Evolutionary conservation across 2,329 filamentous ascomycete species (phyloP).

Genomic region (Sphaerostilbella broomeana): DNA sequence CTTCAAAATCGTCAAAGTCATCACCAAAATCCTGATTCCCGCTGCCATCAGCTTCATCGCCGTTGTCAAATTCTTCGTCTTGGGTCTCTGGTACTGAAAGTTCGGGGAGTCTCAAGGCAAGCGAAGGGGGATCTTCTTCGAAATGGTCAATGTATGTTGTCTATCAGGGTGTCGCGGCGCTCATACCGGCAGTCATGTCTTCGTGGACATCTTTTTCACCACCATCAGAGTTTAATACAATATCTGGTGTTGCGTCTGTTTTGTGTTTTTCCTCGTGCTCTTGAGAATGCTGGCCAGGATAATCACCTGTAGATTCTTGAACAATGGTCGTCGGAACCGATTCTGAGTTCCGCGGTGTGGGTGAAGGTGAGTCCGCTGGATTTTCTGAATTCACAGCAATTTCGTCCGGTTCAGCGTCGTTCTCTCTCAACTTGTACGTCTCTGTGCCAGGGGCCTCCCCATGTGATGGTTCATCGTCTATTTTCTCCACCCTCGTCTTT

Average conservation of each 20-base stretch:
- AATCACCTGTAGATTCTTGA: slow-evolving; percentile 43
- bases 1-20: slow-evolving; percentile 58
- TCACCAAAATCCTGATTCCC: slow-evolving; percentile 48
- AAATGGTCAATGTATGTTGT: slow-evolving; percentile 20
- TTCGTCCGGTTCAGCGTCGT: slow-evolving; percentile 55
- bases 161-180: slow-evolving; percentile 17
- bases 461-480: slow-evolving; percentile 45
- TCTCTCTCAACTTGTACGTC: slow-evolving; percentile 48
- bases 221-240: slow-evolving; percentile 41
- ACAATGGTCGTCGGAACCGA: slow-evolving; percentile 45
- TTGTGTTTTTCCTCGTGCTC: slow-evolving; percentile 40
- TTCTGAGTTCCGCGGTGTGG: slow-evolving; percentile 17
- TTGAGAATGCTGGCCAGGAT: slow-evolving; percentile 35
- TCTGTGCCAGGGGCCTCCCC: slow-evolving; percentile 57
- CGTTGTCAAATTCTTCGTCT: slow-evolving; percentile 24
- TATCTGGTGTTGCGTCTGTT: slow-evolving; percentile 48
- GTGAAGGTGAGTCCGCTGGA: slow-evolving; percentile 19
- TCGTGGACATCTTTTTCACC: slow-evolving; percentile 27
- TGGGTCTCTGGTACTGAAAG: slow-evolving; percentile 13
- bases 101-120: slow-evolving; percentile 24
- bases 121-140: slow-evolving; percentile 22
- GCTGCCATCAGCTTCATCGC: slow-evolving; percentile 26
- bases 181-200: slow-evolving; percentile 25
- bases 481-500: slow-evolving; percentile 52
- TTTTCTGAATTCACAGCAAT: slow-evolving; percentile 41